Conservation (phyloP, 306 rosid species). For the Vigna nakashimae region DNA sequence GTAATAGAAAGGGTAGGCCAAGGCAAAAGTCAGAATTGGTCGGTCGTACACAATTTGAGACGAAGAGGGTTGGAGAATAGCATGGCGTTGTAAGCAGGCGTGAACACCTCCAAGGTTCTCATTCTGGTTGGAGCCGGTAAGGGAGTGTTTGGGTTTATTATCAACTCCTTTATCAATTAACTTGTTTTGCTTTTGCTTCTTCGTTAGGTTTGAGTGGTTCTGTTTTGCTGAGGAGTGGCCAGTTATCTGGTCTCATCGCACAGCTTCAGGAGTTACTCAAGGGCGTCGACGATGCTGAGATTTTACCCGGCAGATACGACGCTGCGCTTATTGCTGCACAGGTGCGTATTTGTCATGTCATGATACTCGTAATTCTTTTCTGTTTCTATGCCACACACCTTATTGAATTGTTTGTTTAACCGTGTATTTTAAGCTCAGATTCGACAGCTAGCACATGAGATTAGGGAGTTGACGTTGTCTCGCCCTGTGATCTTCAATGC, state of each 20-base stretch:
- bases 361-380: not conserved
- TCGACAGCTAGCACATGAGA: conserved; percentile 79
- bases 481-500: conserved; percentile 72
- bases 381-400: not conserved
- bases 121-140: conserved; percentile 84
- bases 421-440: conserved; percentile 55
- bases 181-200: not conserved
- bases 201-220: conserved; percentile 75
- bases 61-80: too few relatives aligned
- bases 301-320: conserved; percentile 59
- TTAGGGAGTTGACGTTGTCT: conserved; percentile 69
- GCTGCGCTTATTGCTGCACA: conserved; percentile 63
- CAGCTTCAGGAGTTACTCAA: conserved; percentile 74
- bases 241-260: conserved; percentile 64
- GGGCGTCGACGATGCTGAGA: conserved; percentile 66
- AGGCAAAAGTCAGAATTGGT: too few relatives aligned
- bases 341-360: conserved; percentile 46
- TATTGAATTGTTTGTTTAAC: not conserved
- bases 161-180: not conserved
- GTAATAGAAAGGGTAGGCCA: too few relatives aligned
- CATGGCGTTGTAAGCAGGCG: too few relatives aligned
- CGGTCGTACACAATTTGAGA: too few relatives aligned
- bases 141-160: not conserved
- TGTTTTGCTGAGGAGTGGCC: conserved; percentile 71
- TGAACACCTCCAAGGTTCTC: conserved; percentile 66